A percentile compares a stretch with the other conserved stretches of the same genome.
Evolutionary conservation across 371 early-diverging fungal genomes (phyloP).

Genomic region (Nematocida sp.): DNA sequence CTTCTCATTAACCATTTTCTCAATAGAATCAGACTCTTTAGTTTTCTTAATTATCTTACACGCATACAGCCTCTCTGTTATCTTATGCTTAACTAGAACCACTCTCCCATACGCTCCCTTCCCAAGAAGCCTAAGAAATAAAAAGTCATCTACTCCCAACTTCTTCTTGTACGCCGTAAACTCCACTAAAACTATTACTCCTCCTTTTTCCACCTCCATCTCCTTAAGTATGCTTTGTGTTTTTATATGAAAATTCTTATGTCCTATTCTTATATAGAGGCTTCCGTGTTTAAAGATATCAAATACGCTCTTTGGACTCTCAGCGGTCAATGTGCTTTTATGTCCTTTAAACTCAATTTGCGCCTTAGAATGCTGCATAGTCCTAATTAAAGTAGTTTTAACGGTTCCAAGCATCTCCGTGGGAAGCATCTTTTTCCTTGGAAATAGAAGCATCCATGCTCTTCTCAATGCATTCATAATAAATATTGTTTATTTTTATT

Average conservation of each 20-base stretch:
- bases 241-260: neutral
- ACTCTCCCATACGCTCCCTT: slow-evolving; percentile 84
- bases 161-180: slow-evolving; percentile 22
- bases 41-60: slow-evolving; percentile 84
- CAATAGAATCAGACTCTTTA: slow-evolving; percentile 1
- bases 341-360: slow-evolving; percentile 8
- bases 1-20: slow-evolving; percentile 70
- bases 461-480: slow-evolving; percentile 4
- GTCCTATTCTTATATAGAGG: neutral
- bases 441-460: neutral
- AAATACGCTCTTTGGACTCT: neutral
- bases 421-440: neutral
- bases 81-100: slow-evolving; percentile 69
- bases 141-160: slow-evolving; percentile 70
- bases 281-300: slow-evolving; percentile 26
- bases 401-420: slow-evolving; percentile 1
- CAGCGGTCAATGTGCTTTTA: neutral
- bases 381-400: neutral
- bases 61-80: slow-evolving; percentile 75
- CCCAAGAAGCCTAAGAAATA: slow-evolving; percentile 75
- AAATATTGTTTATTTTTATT: slow-evolving; percentile 4
- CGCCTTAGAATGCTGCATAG: neutral
- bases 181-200: neutral
- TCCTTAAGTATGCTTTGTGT: neutral
- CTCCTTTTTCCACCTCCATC: neutral